phyloP scores from a whole-genome alignment of 768 basidiomycete genomes.

The Hypholoma fasciculare region DNA sequence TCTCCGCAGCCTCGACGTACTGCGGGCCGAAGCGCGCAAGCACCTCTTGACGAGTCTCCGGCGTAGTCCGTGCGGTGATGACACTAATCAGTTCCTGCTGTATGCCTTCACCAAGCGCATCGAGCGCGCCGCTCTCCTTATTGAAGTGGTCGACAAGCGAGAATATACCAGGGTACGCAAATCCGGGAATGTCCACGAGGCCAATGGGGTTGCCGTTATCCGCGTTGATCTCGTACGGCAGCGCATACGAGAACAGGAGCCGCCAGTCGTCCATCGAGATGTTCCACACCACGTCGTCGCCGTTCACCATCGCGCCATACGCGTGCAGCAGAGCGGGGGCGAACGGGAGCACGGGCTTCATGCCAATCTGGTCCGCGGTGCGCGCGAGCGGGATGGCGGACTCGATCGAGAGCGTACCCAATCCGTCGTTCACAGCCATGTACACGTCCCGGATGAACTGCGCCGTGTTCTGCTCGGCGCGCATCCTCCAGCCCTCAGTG shows the following conservation, averaged over 20 bases:
- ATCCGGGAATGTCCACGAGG: constrained; percentile 20
- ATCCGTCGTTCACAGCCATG: constrained; percentile 1
- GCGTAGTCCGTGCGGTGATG: constrained; percentile 22
- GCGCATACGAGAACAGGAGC: constrained; percentile 42
- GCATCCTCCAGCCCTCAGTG: constrained; percentile 7
- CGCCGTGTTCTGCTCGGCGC: neutral
- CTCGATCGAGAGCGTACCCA: constrained; percentile 10
- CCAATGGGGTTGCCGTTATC: constrained; percentile 22
- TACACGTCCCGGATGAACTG: constrained; percentile 25
- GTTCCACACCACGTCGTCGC: constrained; percentile 21
- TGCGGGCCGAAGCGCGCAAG: constrained; percentile 32
- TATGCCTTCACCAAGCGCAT: constrained; percentile 22
- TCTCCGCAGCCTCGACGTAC: constrained; percentile 25
- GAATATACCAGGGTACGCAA: constrained; percentile 38
- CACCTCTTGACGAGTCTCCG: constrained; percentile 22
- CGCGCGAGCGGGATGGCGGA: constrained; percentile 34
- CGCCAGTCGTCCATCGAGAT: constrained; percentile 45
- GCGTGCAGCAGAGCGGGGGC: constrained; percentile 42
- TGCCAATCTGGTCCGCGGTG: constrained; percentile 29
- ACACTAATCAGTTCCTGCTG: constrained; percentile 26
- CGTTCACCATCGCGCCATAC: constrained; percentile 35
- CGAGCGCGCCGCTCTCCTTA: constrained; percentile 28
- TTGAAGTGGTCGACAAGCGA: constrained; percentile 43
- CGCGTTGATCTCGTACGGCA: constrained; percentile 33
- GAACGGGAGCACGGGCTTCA: constrained; percentile 31